phyloP scores from a whole-genome alignment of 1,284 basidiomycete genomes.

The Trichosporon sp. region DNA sequence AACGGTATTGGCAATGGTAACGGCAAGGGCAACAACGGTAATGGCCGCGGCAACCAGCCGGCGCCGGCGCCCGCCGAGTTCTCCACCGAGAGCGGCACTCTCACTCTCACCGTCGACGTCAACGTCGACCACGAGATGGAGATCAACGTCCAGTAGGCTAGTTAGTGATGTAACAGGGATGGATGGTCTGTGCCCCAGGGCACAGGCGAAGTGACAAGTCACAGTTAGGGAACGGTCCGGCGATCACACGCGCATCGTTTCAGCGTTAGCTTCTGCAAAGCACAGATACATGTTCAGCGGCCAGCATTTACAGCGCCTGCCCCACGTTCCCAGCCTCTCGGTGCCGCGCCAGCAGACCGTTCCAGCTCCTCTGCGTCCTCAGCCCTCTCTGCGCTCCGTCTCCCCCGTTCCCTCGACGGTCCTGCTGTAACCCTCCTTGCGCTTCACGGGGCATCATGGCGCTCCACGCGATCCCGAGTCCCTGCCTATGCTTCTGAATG shows the following conservation, averaged over 20 bases:
- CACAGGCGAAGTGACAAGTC: neutral
- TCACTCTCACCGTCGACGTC: neutral
- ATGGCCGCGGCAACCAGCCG: too few relatives aligned
- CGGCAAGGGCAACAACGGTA: too few relatives aligned
- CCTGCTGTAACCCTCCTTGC: neutral
- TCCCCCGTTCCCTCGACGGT: neutral
- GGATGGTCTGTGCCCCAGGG: neutral
- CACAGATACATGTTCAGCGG: neutral
- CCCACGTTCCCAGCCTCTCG: neutral
- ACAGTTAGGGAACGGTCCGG: neutral
- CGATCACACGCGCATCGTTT: neutral
- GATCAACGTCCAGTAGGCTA: neutral
- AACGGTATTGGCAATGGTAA: too few relatives aligned
- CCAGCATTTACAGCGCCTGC: neutral
- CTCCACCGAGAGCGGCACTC: neutral
- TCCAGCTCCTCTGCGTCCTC: neutral
- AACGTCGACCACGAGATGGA: neutral
- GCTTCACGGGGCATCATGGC: neutral
- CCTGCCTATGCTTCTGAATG: neutral
- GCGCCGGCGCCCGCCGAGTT: neutral
- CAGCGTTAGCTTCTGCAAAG: neutral
- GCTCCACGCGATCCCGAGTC: neutral
- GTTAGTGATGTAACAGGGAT: neutral
- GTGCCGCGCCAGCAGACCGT: too few relatives aligned
- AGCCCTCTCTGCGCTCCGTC: neutral